Percentiles rank a stretch among this genome's conserved stretches.
Conservation (phyloP, 495 filamentous ascomycete species). For the Thermothielavioides terrestris region DNA sequence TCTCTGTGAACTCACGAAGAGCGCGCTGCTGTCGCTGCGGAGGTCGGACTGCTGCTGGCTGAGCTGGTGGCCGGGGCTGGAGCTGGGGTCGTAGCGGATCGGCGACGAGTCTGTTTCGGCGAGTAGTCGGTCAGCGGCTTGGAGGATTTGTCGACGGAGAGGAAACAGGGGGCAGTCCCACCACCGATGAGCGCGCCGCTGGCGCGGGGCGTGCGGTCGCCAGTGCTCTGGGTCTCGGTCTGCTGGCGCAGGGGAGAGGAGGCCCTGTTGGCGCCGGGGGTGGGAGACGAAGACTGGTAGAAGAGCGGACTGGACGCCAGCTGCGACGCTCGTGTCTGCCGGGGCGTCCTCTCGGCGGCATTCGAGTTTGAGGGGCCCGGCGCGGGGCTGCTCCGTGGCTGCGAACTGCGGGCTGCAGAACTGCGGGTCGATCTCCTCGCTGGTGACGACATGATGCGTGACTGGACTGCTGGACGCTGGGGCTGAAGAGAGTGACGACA, state of each 20-base stretch:
- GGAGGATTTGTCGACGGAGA: not conserved
- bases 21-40: conserved; percentile 69
- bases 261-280: conserved; percentile 30
- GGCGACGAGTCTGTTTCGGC: conserved; percentile 87
- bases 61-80: conserved; percentile 60
- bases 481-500: not conserved
- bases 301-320: conserved; percentile 73
- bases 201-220: conserved; percentile 67
- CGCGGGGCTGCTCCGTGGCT: conserved; percentile 45
- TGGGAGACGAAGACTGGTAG: conserved; percentile 74
- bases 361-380: conserved; percentile 37
- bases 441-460: conserved; percentile 63
- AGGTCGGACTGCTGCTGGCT: conserved; percentile 56
- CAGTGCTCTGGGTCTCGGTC: conserved; percentile 43
- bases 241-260: conserved; percentile 49
- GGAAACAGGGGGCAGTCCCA: no score
- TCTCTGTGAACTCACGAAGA: conserved; percentile 68
- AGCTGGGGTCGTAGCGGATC: conserved; percentile 79
- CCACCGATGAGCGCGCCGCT: conserved; percentile 53
- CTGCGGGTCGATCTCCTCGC: conserved; percentile 43
- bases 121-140: not conserved
- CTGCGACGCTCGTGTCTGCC: conserved; percentile 33
- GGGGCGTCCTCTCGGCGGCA: conserved; percentile 41
- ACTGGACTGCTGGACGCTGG: no score
- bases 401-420: conserved; percentile 49